These are phyloP conservation scores for Cercophora samala DNA, from an alignment of 495 filamentous ascomycete species.

Conservation along the genomic window DNA sequence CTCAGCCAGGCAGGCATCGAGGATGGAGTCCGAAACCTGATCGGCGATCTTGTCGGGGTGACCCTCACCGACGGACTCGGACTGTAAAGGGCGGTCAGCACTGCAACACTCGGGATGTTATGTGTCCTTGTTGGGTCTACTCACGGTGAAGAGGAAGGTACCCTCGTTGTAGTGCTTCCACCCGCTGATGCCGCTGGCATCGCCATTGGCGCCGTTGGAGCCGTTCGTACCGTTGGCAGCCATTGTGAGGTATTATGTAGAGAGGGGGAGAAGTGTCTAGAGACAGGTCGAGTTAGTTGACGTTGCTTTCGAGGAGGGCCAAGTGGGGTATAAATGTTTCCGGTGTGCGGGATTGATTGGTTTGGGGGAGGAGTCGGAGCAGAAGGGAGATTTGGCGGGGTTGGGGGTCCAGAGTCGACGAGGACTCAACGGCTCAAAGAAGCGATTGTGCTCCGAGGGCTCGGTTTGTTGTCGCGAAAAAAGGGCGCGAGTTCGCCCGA, in stretches of 20 bases:
- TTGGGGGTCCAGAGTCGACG: neutral
- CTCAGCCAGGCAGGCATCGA: slow-evolving; percentile 92
- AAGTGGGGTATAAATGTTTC: slow-evolving; percentile 7
- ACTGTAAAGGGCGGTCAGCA: slow-evolving; percentile 45
- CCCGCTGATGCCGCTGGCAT: slow-evolving; percentile 39
- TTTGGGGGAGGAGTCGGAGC: neutral
- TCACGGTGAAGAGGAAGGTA: slow-evolving; percentile 93
- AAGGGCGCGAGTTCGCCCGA: neutral
- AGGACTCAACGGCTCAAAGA: neutral
- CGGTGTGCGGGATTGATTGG: neutral
- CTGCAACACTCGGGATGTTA: neutral
- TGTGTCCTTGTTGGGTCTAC: slow-evolving; percentile 24
- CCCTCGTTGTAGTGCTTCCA: slow-evolving; percentile 54
- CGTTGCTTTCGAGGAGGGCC: slow-evolving; percentile 9
- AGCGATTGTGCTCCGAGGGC: neutral
- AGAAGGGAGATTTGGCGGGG: slow-evolving; percentile 1
- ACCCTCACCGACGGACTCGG: slow-evolving; percentile 96
- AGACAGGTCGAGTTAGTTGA: slow-evolving; percentile 20
- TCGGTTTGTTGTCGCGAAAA: neutral
- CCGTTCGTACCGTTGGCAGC: slow-evolving; percentile 55
- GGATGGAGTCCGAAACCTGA: slow-evolving; percentile 96
- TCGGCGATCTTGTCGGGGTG: slow-evolving; percentile 98
- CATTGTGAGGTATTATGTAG: slow-evolving; percentile 49
- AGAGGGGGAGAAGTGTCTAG: slow-evolving; percentile 9
- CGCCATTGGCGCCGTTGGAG: slow-evolving; percentile 27